Evolutionary conservation across 106 monocot genomes (phyloP).

Genomic region (Iris macrosiphon): DNA sequence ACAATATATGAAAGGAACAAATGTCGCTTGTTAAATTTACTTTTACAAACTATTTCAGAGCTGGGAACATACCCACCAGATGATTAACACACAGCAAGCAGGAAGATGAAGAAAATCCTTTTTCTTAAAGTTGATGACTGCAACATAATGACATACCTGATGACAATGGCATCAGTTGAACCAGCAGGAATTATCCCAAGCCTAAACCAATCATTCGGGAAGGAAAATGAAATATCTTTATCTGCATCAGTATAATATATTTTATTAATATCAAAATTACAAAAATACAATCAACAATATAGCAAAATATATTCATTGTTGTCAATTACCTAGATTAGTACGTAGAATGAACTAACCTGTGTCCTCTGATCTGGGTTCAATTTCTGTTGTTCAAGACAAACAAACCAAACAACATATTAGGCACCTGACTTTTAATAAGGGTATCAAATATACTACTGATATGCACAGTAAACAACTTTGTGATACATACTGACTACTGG

Average conservation of each 20-base stretch:
- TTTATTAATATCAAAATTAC: constrained; percentile 1
- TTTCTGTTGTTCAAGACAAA: constrained; percentile 12
- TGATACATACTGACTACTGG: constrained; percentile 29
- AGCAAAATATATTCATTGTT: background rate
- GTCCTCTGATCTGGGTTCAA: constrained; percentile 11
- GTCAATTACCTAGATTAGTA: constrained; percentile 3
- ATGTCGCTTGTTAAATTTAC: too few relatives aligned
- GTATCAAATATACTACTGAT: background rate
- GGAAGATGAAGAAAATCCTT: too few relatives aligned
- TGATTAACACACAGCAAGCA: too few relatives aligned
- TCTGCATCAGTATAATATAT: constrained; percentile 43
- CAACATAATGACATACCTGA: constrained; percentile 41
- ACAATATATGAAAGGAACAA: too few relatives aligned
- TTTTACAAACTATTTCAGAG: too few relatives aligned
- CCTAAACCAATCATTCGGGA: constrained; percentile 82
- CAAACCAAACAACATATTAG: constrained; percentile 4
- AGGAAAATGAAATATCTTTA: constrained; percentile 35
- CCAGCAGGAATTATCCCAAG: constrained; percentile 92
- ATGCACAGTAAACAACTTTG: constrained; percentile 3
- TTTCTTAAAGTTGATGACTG: too few relatives aligned
- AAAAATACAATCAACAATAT: background rate
- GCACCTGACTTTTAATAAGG: too few relatives aligned
- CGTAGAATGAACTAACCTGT: constrained; percentile 30
- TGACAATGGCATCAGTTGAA: constrained; percentile 90
- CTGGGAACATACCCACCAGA: too few relatives aligned